Percentiles rank a stretch among this genome's conserved stretches.
phyloP scores from a whole-genome alignment of 2,329 filamentous ascomycete genomes.

The Paecilomyces niveus region DNA sequence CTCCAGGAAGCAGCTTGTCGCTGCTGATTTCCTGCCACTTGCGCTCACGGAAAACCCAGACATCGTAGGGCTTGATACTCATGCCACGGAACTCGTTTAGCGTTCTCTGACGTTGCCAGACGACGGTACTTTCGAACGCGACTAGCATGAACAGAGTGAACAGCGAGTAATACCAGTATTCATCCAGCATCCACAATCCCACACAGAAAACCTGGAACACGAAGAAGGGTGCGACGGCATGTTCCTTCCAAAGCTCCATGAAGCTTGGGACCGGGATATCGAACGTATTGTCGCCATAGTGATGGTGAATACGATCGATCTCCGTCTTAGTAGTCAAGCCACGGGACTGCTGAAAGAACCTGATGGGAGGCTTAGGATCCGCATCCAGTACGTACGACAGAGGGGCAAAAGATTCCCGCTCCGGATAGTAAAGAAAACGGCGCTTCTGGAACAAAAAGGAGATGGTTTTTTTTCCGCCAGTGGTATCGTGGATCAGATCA shows the following conservation, averaged over 20 bases:
- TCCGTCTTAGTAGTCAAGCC: constrained; percentile 71
- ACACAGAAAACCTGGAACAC: constrained; percentile 99
- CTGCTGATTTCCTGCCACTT: constrained; percentile 86
- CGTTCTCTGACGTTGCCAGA: constrained; percentile 96
- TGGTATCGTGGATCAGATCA: constrained; percentile 66
- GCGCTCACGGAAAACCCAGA: constrained; percentile 80
- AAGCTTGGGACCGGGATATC: constrained; percentile 97
- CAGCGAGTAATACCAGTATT: constrained; percentile 99
- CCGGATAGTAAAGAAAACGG: constrained; percentile 76
- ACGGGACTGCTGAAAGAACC: constrained; percentile 69
- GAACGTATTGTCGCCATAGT: constrained; percentile 94
- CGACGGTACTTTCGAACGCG: constrained; percentile 94
- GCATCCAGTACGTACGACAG: constrained; percentile 76
- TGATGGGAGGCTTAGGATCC: constrained; percentile 73
- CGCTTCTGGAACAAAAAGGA: constrained; percentile 98
- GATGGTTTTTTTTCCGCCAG: constrained; percentile 64
- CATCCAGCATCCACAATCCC: constrained; percentile 95
- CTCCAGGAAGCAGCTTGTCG: constrained; percentile 86
- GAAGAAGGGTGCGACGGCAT: constrained; percentile 97
- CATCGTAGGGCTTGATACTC: constrained; percentile 97
- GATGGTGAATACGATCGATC: constrained; percentile 71
- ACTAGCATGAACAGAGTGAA: constrained; percentile 99
- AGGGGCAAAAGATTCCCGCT: constrained; percentile 69
- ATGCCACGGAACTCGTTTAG: constrained; percentile 95
- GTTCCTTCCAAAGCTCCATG: constrained; percentile 92